Evolutionary conservation across 192 early-diverging fungal genomes (phyloP), one percentile per base, ranked within the genome.

Genomic region (Spizellomyces punctatus): DNA sequence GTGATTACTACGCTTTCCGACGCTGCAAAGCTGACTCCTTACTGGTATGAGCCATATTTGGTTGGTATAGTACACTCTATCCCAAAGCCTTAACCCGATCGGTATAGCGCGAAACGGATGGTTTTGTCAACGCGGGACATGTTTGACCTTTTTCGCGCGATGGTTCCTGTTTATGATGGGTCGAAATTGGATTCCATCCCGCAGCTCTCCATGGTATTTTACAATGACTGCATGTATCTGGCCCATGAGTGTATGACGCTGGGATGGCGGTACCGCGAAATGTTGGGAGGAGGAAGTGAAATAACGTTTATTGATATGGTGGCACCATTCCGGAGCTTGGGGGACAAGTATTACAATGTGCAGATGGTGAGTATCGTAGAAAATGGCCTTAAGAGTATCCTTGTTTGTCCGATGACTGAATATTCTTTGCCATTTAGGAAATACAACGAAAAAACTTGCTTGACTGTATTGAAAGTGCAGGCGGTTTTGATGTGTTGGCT

Each of bases 171-270:
- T 6, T 79, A 85, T 59, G 81, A 87, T 64, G 75, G 76, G 6
- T 63, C 75, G 16, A 69, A 76, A 16, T 78, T 87, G n/a, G 72
- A 71, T 0, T 46, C 72, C 9, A 69, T 79, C 10, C 86, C 89
- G n/a, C 82, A 87, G 16, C 60, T 83, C 47, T 57, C 87, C 0
- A 80, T 92, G 55, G 64, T 93, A 17, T 91, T 91, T 63, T 73
- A 84, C 50, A 93, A 91, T 46, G 92, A 93, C 67, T 92, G 91
- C 66, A 81, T 86, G 68, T 93, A 78, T 46, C 58, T 79, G 58
- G 78, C 71, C 19, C 80, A 84, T 50, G 19, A 62, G 36, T 50
- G 76, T 42, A 16, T 75, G 46, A 47, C 43, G 6, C 57, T 81
- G 56, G 56, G 55, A 44, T 50, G 36, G 58, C n/a, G 47, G 52